Evolutionary conservation across 129 eudicot species (phyloP), one percentile per base, ranked within the genome.

Genomic region (Centaurea solstitialis): DNA sequence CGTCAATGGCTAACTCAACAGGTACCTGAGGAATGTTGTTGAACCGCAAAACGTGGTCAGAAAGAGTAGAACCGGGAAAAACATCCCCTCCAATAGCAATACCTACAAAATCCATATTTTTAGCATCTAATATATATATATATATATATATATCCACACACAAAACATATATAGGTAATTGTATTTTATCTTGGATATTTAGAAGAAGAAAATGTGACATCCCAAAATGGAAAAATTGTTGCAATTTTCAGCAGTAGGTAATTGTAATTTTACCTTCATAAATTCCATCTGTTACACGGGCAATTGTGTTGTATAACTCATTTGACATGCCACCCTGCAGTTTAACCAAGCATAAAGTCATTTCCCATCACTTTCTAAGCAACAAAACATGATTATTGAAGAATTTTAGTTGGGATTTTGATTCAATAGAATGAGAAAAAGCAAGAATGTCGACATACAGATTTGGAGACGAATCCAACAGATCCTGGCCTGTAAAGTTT

Each of bases 21-120:
- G 40, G 47, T 86, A 94, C 98, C 98, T 94, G 98, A 62, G 96
- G 98, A 73, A 94, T 94, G 86, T 92, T 94, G 93, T 94, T 94
- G 72, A 92, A 94, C 74, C 98, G 88, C 86, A 94, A 72, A 75
- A 92, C 98, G 65, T 92, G 98, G 79, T 94, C 98, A 47, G 98
- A 94, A 50, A 94, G 97, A 21, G 98, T 94, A 41, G 98, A 94
- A 57, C 98, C 97, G 11, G 98, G 98, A 75, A 94, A 94, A 72
- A 94, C 98, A 90, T 94, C 98, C 71, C 98, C 97, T 87, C 98
- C 98, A 83, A 94, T 94, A n/a, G 98, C 97, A 86, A 94, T 92
- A 70, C 98, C 98, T 94, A 78, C 18, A 70, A 71, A 53, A 40
- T 41, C 37, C 37, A 47, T 21, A 73, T 35, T 35, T 57, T 38